These are phyloP conservation scores for Psilocybe tampanensis DNA, from an alignment of 768 basidiomycete species.

Conservation along the genomic window DNA sequence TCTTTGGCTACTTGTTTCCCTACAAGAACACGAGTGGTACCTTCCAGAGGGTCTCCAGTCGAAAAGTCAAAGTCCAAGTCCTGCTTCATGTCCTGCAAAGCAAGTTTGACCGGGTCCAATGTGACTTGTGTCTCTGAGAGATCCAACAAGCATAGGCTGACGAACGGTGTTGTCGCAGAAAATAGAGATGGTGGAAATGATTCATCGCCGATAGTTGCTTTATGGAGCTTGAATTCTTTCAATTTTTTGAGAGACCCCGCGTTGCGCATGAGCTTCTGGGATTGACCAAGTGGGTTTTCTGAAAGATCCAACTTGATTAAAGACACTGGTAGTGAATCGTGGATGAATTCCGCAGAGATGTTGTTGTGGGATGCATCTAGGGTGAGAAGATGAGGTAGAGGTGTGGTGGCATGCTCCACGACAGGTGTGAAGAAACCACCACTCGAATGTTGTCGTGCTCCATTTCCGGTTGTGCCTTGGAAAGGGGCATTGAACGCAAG, in stretches of 20 bases:
- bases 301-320: slow-evolving; percentile 67
- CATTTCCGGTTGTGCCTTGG: slow-evolving; percentile 25
- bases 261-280: slow-evolving; percentile 44
- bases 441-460: slow-evolving; percentile 34
- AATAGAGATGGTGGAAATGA: slow-evolving; percentile 51
- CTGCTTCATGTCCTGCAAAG: slow-evolving; percentile 51
- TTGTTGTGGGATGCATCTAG: slow-evolving; percentile 73
- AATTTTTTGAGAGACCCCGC: slow-evolving; percentile 52
- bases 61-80: slow-evolving; percentile 57
- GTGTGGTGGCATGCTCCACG: slow-evolving; percentile 61
- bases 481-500: slow-evolving; percentile 70
- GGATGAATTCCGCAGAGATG: slow-evolving; percentile 56
- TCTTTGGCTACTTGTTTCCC: slow-evolving; percentile 77
- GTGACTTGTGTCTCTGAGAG: slow-evolving; percentile 67
- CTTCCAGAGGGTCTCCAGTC: slow-evolving; percentile 52
- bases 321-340: slow-evolving; percentile 52
- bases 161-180: slow-evolving; percentile 42
- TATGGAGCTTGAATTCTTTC: slow-evolving; percentile 57
- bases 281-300: slow-evolving; percentile 61
- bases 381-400: slow-evolving; percentile 65
- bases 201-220: slow-evolving; percentile 61
- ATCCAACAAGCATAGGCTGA: slow-evolving; percentile 58
- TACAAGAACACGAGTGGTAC: slow-evolving; percentile 56
- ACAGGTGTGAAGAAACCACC: slow-evolving; percentile 66
- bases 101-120: slow-evolving; percentile 41